Percentiles rank a stretch among this genome's conserved stretches.
These are phyloP conservation scores for Echeveria elegans DNA, from an alignment of 164 flowering plant genomes.

Conservation along the genomic window DNA sequence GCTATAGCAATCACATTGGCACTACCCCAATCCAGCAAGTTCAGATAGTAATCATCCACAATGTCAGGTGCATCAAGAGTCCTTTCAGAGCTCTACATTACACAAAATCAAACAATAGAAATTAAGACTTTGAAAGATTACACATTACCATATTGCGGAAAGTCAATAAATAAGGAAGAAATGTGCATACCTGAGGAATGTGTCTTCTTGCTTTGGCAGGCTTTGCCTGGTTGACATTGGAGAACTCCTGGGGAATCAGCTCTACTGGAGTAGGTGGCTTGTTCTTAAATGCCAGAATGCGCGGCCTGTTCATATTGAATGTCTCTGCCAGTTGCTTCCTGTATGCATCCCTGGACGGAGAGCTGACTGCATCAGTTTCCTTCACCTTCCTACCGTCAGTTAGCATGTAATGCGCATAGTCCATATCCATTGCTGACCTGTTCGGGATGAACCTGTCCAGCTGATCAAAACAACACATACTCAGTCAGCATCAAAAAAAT, in stretches of 20 bases:
- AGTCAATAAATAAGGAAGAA: not conserved
- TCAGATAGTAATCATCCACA: conserved; percentile 53
- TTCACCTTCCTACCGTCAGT: conserved; percentile 14
- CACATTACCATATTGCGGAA: not conserved
- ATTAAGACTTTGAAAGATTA: not conserved
- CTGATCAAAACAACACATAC: not conserved
- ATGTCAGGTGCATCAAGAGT: conserved; percentile 60
- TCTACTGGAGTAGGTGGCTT: conserved; percentile 12
- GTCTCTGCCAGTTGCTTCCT: conserved; percentile 12
- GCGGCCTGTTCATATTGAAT: conserved; percentile 10
- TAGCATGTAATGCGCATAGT: conserved; percentile 14
- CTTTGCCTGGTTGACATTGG: conserved; percentile 2
- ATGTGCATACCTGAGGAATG: conserved; percentile 11
- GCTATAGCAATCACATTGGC: conserved; percentile 51
- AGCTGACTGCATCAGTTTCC: conserved; percentile 12
- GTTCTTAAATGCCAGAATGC: conserved; percentile 12
- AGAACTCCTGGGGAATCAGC: conserved; percentile 7
- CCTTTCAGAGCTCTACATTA: conserved; percentile 47
- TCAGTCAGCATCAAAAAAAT: not conserved
- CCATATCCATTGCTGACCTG: conserved; percentile 12
- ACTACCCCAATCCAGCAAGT: conserved; percentile 57
- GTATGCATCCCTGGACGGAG: conserved; percentile 12
- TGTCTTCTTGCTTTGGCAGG: conserved; percentile 9
- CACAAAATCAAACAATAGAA: not conserved
- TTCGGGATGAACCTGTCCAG: conserved; percentile 13